phyloP scores from a whole-genome alignment of 192 early-diverging fungal genomes.

The Gorgonomyces haynaldii region DNA sequence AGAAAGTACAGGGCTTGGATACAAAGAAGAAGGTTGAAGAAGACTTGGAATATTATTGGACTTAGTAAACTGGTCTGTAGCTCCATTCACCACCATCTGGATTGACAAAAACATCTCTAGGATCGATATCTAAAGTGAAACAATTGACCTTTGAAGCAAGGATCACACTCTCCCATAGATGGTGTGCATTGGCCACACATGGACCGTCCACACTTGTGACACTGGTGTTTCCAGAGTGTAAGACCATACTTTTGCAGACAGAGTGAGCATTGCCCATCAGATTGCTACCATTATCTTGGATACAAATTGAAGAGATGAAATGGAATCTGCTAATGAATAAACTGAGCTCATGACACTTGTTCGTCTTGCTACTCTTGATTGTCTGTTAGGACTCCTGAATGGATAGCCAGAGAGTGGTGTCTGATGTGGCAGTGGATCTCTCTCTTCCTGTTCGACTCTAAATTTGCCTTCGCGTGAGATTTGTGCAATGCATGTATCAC shows the following conservation, averaged over 20 bases:
- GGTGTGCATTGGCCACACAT: constrained; percentile 12
- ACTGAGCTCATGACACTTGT: not conserved
- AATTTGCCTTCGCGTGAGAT: constrained; percentile 19
- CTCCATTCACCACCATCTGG: constrained; percentile 23
- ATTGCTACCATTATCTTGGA: too few species aligned
- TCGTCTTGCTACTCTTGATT: not conserved
- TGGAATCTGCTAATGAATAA: constrained; percentile 10
- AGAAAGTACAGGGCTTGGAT: constrained; percentile 41
- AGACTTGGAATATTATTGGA: constrained; percentile 22
- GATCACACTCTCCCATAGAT: constrained; percentile 13
- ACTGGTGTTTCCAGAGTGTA: constrained; percentile 8
- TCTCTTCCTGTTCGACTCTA: too few species aligned
- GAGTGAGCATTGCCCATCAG: constrained; percentile 10
- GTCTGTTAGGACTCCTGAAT: not conserved
- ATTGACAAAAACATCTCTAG: constrained; percentile 14
- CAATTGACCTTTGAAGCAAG: constrained; percentile 9
- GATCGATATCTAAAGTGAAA: constrained; percentile 8
- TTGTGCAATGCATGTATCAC: constrained; percentile 22
- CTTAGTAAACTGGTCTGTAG: not conserved
- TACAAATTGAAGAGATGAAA: constrained; percentile 13
- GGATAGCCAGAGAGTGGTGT: not conserved
- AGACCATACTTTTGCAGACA: not conserved
- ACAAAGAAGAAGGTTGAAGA: constrained; percentile 42
- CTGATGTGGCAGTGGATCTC: not conserved
- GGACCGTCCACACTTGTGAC: constrained; percentile 13